Base-by-base conservation (phyloP, 495 filamentous ascomycete genomes). In the Xylaria acuta region DNA sequence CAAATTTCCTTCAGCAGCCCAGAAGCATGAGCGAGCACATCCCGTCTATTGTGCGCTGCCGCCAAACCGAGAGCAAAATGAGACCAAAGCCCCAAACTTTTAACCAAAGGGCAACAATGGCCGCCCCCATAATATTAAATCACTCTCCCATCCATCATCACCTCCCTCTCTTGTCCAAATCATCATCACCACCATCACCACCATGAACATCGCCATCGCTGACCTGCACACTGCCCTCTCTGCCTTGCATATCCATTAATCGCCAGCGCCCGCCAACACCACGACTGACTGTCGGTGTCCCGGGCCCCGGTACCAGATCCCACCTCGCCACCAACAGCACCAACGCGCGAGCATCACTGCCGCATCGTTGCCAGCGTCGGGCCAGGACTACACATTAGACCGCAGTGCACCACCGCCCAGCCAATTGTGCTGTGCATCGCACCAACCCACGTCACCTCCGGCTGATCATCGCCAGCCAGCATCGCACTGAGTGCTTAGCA, bases 101-200 rank as follows among this genome's bases (percentile, higher is more conserved):
- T 69, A 67, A 74, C 74, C 74, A 78, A 74, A 70, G 62, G 51
- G 72, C 76, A 72, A 78, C 74, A 78, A 78, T 78, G 78, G 76
- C 75, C 73, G 65, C 76, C 78, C 78, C 78, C 76, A 77, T 78
- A 79, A 78, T 78, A 78, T 74, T 77, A 76, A 76, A 74, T 75
- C 74, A 72, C 70, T 71, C 78, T 70, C 62, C 76, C 76, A 74
- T 68, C 75, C 75, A 74, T 75, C 67, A 76, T 68, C 76, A 60
- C 67, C 74, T 69, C 64, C 69, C 27, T 70, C 54, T 56, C 41
- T 51, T 62, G 64, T 56, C 38, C 56, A 47, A 67, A 72, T 30
- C 72, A 67, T 64, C 70, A 75, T 74, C 78, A n/a, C n/a, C 36
- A 38, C 7, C 36, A 72, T 25, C 72, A 63, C 72, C 67, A 62